phyloP scores from a whole-genome alignment of 2,329 filamentous ascomycete species.

The Tympanopsis confertula region DNA sequence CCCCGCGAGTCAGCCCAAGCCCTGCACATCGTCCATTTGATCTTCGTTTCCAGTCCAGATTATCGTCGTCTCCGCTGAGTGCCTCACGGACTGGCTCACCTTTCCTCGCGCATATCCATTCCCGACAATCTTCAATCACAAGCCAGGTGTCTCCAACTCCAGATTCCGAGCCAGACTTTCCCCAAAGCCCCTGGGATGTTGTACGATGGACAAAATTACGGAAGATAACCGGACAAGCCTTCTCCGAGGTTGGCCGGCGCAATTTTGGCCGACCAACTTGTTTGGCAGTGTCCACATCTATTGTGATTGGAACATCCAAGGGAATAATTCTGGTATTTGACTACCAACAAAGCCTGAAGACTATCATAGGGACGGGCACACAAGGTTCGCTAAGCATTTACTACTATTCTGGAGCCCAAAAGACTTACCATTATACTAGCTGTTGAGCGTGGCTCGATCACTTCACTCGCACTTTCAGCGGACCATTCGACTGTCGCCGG shows the following conservation, averaged over 20 bases:
- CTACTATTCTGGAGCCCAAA: constrained; percentile 1
- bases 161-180: constrained; percentile 53
- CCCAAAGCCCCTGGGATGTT: constrained; percentile 86
- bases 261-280: constrained; percentile 90
- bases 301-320: constrained; percentile 86
- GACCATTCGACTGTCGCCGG: constrained; percentile 86
- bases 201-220: constrained; percentile 89
- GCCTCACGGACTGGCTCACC: constrained; percentile 29
- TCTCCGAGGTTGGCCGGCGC: constrained; percentile 82
- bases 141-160: constrained; percentile 68
- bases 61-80: constrained; percentile 50
- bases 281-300: constrained; percentile 74
- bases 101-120: constrained; percentile 60
- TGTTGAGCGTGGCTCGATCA: constrained; percentile 79
- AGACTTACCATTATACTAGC: too few relatives aligned
- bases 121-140: constrained; percentile 59
- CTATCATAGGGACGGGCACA: constrained; percentile 84
- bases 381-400: constrained; percentile 52
- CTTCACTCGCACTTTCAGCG: constrained; percentile 78
- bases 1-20: background rate
- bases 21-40: constrained; percentile 77
- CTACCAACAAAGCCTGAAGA: constrained; percentile 89
- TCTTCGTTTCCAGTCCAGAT: constrained; percentile 79
- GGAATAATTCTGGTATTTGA: constrained; percentile 93
- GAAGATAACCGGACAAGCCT: constrained; percentile 79